Conservation (phyloP, 331 rosid genomes). For the Cydonia oblonga region DNA sequence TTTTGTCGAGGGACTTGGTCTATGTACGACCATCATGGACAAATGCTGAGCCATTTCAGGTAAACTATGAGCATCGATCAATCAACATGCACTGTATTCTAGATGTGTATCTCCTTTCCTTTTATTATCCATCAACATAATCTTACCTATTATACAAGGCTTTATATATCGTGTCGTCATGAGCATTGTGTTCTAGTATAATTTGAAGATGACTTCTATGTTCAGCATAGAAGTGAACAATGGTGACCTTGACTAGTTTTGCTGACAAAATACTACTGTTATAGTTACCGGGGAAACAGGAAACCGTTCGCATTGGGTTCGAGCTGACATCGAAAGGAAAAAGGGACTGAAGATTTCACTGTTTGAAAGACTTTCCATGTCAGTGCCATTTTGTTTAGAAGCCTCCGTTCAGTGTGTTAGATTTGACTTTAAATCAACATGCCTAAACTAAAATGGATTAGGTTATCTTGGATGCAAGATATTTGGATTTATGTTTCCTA, state of each 20-base stretch:
- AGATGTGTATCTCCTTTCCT: not conserved
- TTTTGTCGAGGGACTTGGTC: constrained; percentile 33
- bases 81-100: not conserved
- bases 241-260: constrained; percentile 22
- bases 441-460: no score
- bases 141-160: constrained; percentile 15
- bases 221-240: constrained; percentile 16
- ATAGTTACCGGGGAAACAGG: constrained; percentile 16
- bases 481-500: no score
- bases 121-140: not conserved
- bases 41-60: constrained; percentile 13
- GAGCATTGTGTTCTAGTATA: constrained; percentile 18
- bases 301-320: constrained; percentile 13
- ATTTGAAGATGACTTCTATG: constrained; percentile 19
- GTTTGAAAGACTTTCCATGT: constrained; percentile 20
- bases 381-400: not conserved
- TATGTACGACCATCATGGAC: constrained; percentile 14
- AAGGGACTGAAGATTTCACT: constrained; percentile 26
- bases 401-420: not conserved
- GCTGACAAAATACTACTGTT: constrained; percentile 11
- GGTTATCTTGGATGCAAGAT: no score
- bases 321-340: constrained; percentile 15
- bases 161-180: not conserved
- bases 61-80: not conserved
- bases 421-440: no score